Percentiles rank a stretch among this genome's conserved stretches.
These are phyloP conservation scores for Rhododendron griersonianum DNA, from an alignment of 148 eudicot species.

Conservation along the genomic window DNA sequence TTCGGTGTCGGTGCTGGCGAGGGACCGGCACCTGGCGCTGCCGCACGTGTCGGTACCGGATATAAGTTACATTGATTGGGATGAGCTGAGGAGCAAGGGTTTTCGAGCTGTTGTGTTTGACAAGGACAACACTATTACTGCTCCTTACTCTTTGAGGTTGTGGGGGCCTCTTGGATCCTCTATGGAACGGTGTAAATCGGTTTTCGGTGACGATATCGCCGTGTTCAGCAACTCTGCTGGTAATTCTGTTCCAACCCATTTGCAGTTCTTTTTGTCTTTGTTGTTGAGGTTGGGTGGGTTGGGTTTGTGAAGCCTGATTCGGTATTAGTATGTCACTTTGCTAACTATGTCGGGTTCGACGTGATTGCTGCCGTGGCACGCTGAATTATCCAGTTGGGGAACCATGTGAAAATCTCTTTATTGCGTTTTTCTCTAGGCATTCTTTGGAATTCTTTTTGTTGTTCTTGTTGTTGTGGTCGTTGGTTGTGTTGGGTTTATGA, in stretches of 20 bases:
- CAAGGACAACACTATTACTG: slow-evolving; percentile 83
- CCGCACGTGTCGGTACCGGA: slow-evolving; percentile 61
- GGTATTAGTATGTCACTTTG: neutral
- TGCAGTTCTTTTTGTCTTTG: neutral
- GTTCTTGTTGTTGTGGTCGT: no score
- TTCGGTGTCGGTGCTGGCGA: slow-evolving; percentile 33
- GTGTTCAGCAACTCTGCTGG: slow-evolving; percentile 91
- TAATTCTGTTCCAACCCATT: slow-evolving; percentile 16
- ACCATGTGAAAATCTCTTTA: neutral
- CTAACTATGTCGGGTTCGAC: neutral
- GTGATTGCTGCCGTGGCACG: neutral
- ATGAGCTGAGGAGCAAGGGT: slow-evolving; percentile 53
- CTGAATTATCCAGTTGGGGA: neutral
- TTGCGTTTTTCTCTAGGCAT: neutral
- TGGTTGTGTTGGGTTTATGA: no score
- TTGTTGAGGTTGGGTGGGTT: neutral
- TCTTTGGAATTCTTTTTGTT: neutral
- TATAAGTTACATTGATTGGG: slow-evolving; percentile 74
- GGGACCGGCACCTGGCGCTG: slow-evolving; percentile 46
- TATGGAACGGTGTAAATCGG: slow-evolving; percentile 52
- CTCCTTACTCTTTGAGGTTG: slow-evolving; percentile 53
- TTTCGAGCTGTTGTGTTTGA: slow-evolving; percentile 89
- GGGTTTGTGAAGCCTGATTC: neutral
- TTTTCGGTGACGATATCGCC: slow-evolving; percentile 74
- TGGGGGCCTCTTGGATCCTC: slow-evolving; percentile 52